Evolutionary conservation across 306 rosid species (phyloP).

Genomic region (Ziziphus jujuba): DNA sequence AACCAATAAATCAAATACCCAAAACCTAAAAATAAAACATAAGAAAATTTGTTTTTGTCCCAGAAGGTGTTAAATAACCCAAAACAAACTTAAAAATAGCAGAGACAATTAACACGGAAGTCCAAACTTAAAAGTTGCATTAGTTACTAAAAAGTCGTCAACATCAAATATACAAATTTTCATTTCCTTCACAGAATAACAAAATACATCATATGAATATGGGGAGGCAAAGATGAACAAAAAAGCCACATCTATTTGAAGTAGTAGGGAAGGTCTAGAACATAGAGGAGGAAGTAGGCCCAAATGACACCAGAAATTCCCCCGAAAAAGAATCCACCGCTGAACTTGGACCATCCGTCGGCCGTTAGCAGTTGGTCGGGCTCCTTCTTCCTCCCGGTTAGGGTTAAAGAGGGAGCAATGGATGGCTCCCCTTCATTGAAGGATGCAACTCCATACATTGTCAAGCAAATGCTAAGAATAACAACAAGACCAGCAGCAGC

Average conservation of each 20-base stretch:
- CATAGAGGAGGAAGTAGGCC: slow-evolving; percentile 65
- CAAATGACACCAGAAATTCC: slow-evolving; percentile 92
- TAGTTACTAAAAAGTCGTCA: slow-evolving; percentile 15
- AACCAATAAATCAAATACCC: no score
- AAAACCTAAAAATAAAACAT: no score
- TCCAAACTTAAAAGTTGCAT: slow-evolving; percentile 2
- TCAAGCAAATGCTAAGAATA: slow-evolving; percentile 72
- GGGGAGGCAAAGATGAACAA: neutral
- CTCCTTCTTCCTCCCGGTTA: slow-evolving; percentile 84
- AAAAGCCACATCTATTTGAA: slow-evolving; percentile 54
- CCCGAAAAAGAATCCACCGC: slow-evolving; percentile 96
- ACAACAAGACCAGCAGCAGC: slow-evolving; percentile 90
- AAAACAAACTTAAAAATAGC: neutral
- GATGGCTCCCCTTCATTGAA: slow-evolving; percentile 97
- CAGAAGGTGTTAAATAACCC: no score
- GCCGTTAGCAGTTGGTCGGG: slow-evolving; percentile 95
- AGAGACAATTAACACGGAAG: neutral
- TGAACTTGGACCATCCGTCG: slow-evolving; percentile 93
- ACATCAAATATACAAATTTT: slow-evolving; percentile 27
- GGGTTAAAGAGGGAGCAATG: slow-evolving; percentile 66
- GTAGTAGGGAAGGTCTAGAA: slow-evolving; percentile 45
- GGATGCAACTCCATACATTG: slow-evolving; percentile 75
- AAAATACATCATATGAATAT: slow-evolving; percentile 9
- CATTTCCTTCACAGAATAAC: slow-evolving; percentile 21
- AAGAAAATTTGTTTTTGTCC: no score